phyloP scores from a whole-genome alignment of 2,329 filamentous ascomycete genomes.

The Pseudogymnoascus sp. region DNA sequence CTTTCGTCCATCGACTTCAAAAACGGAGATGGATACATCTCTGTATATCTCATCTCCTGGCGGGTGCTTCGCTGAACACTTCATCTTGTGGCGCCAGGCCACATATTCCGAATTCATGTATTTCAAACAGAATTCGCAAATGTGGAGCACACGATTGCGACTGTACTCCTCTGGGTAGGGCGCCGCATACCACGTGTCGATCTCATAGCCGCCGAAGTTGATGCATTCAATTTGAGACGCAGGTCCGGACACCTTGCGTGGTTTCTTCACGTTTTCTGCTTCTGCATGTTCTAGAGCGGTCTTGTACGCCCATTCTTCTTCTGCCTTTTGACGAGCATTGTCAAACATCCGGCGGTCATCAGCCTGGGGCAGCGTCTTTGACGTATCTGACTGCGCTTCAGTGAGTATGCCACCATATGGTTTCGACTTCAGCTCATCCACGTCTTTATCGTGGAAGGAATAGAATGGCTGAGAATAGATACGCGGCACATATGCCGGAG shows the following conservation, averaged over 20 bases:
- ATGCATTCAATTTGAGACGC: constrained; percentile 98
- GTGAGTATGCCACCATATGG: constrained; percentile 91
- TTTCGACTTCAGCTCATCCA: constrained; percentile 82
- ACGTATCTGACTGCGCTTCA: constrained; percentile 84
- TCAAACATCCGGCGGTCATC: constrained; percentile 83
- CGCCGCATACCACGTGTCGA: constrained; percentile 98
- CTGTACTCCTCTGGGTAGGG: constrained; percentile 98
- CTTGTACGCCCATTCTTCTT: constrained; percentile 80
- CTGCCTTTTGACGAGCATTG: constrained; percentile 79
- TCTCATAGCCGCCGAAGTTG: constrained; percentile 94
- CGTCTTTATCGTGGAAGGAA: constrained; percentile 81
- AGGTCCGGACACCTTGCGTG: constrained; percentile 71
- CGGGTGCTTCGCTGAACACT: constrained; percentile 92
- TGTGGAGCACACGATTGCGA: constrained; percentile 91
- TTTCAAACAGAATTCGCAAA: constrained; percentile 98
- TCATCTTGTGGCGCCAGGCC: constrained; percentile 93
- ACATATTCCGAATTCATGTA: constrained; percentile 99
- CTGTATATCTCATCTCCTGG: constrained; percentile 97
- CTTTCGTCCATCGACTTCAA: constrained; percentile 93
- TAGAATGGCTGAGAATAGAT: constrained; percentile 73
- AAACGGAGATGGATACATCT: constrained; percentile 83
- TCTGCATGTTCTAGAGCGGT: constrained; percentile 60
- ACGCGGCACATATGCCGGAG: constrained; percentile 26
- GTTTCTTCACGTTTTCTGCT: constrained; percentile 54
- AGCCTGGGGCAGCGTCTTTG: constrained; percentile 73